These are phyloP conservation scores for Aureobasidium mangrovei DNA, from an alignment of 2,329 filamentous ascomycete species.

Conservation along the genomic window DNA sequence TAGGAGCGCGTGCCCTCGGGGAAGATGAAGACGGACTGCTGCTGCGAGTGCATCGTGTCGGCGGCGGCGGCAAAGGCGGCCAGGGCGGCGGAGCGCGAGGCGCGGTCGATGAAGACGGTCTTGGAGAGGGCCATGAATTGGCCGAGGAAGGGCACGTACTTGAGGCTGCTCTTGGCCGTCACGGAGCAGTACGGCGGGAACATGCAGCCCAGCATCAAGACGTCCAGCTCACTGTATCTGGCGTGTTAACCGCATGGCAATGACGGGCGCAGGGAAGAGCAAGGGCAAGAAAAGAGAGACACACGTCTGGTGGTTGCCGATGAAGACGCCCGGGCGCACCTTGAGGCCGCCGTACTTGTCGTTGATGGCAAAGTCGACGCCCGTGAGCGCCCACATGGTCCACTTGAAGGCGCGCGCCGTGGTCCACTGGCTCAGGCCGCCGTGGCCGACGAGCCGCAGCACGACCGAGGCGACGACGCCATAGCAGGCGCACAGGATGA, in stretches of 20 bases:
- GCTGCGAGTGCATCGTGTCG: constrained; percentile 60
- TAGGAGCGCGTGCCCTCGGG: constrained; percentile 92
- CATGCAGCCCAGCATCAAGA: constrained; percentile 78
- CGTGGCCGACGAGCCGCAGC: constrained; percentile 62
- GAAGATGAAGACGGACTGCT: constrained; percentile 71
- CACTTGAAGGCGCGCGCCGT: constrained; percentile 71
- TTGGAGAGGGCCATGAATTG: constrained; percentile 86
- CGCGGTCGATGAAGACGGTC: constrained; percentile 90
- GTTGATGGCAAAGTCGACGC: constrained; percentile 65
- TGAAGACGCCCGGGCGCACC: constrained; percentile 74
- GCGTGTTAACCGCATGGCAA: no score
- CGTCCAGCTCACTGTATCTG: constrained; percentile 63
- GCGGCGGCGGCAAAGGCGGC: constrained; percentile 80
- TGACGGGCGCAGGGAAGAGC: no score
- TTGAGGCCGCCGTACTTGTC: constrained; percentile 54
- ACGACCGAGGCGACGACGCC: constrained; percentile 66
- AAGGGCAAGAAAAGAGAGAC: constrained; percentile 16
- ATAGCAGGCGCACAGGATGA: constrained; percentile 49
- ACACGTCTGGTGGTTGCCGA: constrained; percentile 85
- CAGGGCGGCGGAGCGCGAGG: constrained; percentile 71
- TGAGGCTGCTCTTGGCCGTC: constrained; percentile 81
- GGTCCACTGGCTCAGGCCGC: constrained; percentile 77
- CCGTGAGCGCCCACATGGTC: constrained; percentile 64
- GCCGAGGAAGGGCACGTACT: constrained; percentile 72
- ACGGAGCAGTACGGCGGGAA: constrained; percentile 90